phyloP scores from a whole-genome alignment of 2,329 filamentous ascomycete species.

The Didymella sp. region DNA sequence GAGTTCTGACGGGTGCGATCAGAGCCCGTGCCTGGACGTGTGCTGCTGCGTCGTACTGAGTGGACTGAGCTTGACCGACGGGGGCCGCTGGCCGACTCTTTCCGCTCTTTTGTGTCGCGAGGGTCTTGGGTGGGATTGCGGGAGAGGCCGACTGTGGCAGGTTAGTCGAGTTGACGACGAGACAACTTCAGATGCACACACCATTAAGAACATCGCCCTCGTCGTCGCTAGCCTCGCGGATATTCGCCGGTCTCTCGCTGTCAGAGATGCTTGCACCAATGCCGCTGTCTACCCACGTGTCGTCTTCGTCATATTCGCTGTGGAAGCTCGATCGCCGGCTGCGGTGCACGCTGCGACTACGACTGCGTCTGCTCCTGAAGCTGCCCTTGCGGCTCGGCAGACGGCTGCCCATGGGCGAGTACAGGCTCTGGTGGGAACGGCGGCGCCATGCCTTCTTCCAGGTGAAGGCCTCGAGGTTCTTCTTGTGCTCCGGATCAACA shows the following conservation, averaged over 20 bases:
- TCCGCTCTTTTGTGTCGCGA: conserved; percentile 31
- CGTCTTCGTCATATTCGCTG: conserved; percentile 42
- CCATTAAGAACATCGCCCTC: conserved; percentile 56
- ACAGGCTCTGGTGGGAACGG: conserved; percentile 54
- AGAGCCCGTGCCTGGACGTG: conserved; percentile 37
- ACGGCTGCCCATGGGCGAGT: conserved; percentile 59
- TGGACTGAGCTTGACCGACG: conserved; percentile 40
- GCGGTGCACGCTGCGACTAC: conserved; percentile 38
- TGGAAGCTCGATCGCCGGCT: conserved; percentile 47
- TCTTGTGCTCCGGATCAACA: conserved; percentile 59
- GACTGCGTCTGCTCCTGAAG: conserved; percentile 40
- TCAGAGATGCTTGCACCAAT: conserved; percentile 45
- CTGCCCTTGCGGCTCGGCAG: conserved; percentile 52
- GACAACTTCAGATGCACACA: conserved; percentile 33
- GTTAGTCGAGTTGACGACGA: conserved; percentile 26
- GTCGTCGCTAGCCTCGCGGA: conserved; percentile 55
- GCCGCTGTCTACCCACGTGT: conserved; percentile 48
- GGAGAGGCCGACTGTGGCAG: conserved; percentile 43
- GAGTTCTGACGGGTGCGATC: conserved; percentile 39
- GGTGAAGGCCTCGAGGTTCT: conserved; percentile 56
- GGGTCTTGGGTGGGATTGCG: conserved; percentile 45
- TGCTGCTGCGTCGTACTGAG: conserved; percentile 28
- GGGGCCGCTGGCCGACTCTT: conserved; percentile 36
- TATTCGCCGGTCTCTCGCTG: conserved; percentile 42
- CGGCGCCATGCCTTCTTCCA: conserved; percentile 57